A percentile compares a stretch with the other conserved stretches of the same genome.
These are phyloP conservation scores for Boletus barrowsii DNA, from an alignment of 768 basidiomycete genomes.

Conservation along the genomic window DNA sequence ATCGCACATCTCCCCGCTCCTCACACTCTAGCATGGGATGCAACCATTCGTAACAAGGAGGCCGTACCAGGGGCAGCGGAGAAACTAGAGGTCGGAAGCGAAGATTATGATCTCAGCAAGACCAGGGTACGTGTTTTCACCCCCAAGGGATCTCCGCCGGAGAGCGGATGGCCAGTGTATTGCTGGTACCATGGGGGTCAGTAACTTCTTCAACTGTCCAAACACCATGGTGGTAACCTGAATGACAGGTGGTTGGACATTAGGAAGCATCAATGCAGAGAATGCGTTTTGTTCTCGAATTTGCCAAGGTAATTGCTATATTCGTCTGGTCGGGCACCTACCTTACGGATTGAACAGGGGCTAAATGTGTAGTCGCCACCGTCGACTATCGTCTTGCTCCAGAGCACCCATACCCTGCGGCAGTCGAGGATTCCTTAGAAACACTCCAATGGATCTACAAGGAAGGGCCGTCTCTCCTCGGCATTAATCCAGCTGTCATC, in stretches of 20 bases:
- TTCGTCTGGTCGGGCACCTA: background rate
- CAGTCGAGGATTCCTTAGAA: constrained; percentile 32
- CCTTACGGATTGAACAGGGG: constrained; percentile 15
- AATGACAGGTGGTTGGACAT: constrained; percentile 67
- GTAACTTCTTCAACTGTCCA: constrained; percentile 4
- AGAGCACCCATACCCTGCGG: constrained; percentile 33
- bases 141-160: constrained; percentile 47
- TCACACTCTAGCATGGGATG: constrained; percentile 62
- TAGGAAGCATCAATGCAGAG: constrained; percentile 62
- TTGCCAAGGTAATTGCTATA: constrained; percentile 23
- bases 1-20: constrained; percentile 45
- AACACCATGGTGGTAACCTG: background rate
- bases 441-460: constrained; percentile 36
- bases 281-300: constrained; percentile 48
- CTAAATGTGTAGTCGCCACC: constrained; percentile 33
- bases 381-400: constrained; percentile 35
- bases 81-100: constrained; percentile 53
- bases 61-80: constrained; percentile 55
- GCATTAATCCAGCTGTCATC: constrained; percentile 48
- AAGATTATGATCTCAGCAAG: constrained; percentile 51
- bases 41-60: constrained; percentile 48
- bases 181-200: constrained; percentile 74
- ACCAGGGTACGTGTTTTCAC: constrained; percentile 63
- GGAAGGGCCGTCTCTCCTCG: constrained; percentile 46
- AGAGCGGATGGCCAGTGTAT: constrained; percentile 66